Percentiles rank a stretch among this genome's conserved stretches.
Evolutionary conservation across 2,329 filamentous ascomycete species (phyloP).

Genomic region (Beauveria sp.): DNA sequence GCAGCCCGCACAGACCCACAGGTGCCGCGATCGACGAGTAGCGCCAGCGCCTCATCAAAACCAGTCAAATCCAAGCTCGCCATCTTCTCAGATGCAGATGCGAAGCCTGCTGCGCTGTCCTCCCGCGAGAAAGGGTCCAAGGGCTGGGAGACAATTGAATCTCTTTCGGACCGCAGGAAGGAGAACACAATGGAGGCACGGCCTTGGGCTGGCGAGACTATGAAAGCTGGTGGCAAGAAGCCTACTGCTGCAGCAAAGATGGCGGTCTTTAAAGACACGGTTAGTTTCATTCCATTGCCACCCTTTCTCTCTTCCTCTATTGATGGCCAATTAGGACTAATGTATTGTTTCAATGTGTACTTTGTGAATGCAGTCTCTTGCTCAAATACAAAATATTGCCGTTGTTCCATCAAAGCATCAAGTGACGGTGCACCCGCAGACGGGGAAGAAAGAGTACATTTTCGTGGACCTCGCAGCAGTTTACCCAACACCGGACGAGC

Average conservation of each 20-base stretch:
- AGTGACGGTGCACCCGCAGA: constrained; percentile 74
- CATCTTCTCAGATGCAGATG: constrained; percentile 78
- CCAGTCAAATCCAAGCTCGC: constrained; percentile 73
- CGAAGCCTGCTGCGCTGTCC: constrained; percentile 48
- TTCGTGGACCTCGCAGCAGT: constrained; percentile 80
- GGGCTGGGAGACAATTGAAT: constrained; percentile 90
- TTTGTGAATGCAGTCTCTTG: constrained; percentile 44
- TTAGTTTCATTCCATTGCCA: constrained; percentile 40
- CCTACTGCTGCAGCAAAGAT: constrained; percentile 65
- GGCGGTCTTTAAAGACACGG: constrained; percentile 90
- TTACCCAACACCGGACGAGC: constrained; percentile 69
- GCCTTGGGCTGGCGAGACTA: constrained; percentile 85
- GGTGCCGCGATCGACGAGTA: constrained; percentile 44
- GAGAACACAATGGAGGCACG: constrained; percentile 82
- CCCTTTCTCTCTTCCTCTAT: constrained; percentile 50
- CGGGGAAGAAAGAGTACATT: constrained; percentile 75
- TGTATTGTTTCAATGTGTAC: constrained; percentile 43
- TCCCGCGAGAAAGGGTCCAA: constrained; percentile 48
- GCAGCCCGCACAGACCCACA: constrained; percentile 58
- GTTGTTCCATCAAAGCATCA: constrained; percentile 66
- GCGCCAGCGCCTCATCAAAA: constrained; percentile 48
- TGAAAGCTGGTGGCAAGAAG: constrained; percentile 82
- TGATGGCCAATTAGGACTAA: constrained; percentile 95
- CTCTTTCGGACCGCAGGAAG: constrained; percentile 81
- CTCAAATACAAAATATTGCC: constrained; percentile 58